phyloP scores from a whole-genome alignment of 495 filamentous ascomycete species.

The Lasiosphaeria miniovina region DNA sequence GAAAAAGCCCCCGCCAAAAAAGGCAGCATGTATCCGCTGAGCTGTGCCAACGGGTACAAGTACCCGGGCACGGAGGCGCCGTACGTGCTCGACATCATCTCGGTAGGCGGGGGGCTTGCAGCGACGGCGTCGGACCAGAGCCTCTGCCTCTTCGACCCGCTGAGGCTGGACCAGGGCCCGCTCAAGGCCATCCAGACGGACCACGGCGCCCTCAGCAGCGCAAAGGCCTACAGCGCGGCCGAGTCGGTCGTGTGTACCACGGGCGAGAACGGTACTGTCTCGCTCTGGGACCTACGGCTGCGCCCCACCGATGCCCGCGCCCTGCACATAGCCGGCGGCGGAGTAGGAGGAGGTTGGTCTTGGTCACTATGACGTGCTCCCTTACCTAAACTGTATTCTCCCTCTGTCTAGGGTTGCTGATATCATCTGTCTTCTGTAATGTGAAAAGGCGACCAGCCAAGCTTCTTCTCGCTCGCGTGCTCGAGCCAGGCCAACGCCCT shows the following conservation, averaged over 20 bases:
- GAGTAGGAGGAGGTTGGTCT: slow-evolving; percentile 41
- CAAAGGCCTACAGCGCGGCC: slow-evolving; percentile 43
- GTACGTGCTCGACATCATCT: slow-evolving; percentile 53
- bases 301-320: slow-evolving; percentile 32
- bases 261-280: slow-evolving; percentile 60
- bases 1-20: not conserved
- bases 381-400: not conserved
- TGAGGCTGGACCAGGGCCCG: slow-evolving; percentile 40
- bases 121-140: slow-evolving; percentile 54
- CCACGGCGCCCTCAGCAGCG: slow-evolving; percentile 57
- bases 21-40: slow-evolving; percentile 44
- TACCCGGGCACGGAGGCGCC: slow-evolving; percentile 41
- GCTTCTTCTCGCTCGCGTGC: slow-evolving; percentile 69
- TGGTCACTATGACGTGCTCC: slow-evolving; percentile 39
- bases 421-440: not conserved
- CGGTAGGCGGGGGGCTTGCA: slow-evolving; percentile 42
- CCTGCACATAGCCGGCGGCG: slow-evolving; percentile 36
- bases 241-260: slow-evolving; percentile 52
- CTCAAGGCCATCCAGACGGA: slow-evolving; percentile 40
- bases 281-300: slow-evolving; percentile 55
- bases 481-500: slow-evolving; percentile 55
- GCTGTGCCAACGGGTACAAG: slow-evolving; percentile 39
- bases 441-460: slow-evolving; percentile 35
- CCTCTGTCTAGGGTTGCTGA: not conserved
- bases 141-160: slow-evolving; percentile 53